phyloP scores from a whole-genome alignment of 1,284 basidiomycete species.

The Gymnopus androsaceus region DNA sequence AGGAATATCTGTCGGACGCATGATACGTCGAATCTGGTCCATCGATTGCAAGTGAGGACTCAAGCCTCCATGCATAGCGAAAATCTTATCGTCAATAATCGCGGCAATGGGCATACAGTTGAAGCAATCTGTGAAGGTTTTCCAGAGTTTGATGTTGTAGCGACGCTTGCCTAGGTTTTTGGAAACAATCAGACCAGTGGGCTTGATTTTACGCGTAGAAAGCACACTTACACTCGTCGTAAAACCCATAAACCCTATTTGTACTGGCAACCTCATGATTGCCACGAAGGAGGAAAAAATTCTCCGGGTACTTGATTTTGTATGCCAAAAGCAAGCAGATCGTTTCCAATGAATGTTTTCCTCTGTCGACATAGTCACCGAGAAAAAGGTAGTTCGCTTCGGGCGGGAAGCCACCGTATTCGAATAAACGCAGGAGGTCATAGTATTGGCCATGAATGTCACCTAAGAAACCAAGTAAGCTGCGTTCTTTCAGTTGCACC shows the following conservation, averaged over 20 bases:
- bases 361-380: constrained; percentile 94
- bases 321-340: constrained; percentile 90
- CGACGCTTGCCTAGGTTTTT: constrained; percentile 82
- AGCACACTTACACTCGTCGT: constrained; percentile 89
- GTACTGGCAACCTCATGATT: constrained; percentile 96
- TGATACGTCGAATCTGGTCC: constrained; percentile 99
- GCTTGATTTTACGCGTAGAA: neutral
- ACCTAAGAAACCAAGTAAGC: constrained; percentile 45
- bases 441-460: constrained; percentile 97
- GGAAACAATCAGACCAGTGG: neutral
- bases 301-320: constrained; percentile 99
- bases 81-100: constrained; percentile 97
- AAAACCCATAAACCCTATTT: constrained; percentile 96
- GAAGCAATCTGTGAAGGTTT: constrained; percentile 97
- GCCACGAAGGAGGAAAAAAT: constrained; percentile 93
- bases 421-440: constrained; percentile 90
- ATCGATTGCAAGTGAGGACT: constrained; percentile 98
- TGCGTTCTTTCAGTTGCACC: neutral
- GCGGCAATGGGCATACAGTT: constrained; percentile 95
- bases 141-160: constrained; percentile 98
- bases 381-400: constrained; percentile 96
- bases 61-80: constrained; percentile 91
- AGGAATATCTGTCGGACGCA: constrained; percentile 98
- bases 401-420: constrained; percentile 94
- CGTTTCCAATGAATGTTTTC: constrained; percentile 92